Conservation (phyloP, 176 grass and related monocot genomes). For the Tillandsia leiboldiana region DNA sequence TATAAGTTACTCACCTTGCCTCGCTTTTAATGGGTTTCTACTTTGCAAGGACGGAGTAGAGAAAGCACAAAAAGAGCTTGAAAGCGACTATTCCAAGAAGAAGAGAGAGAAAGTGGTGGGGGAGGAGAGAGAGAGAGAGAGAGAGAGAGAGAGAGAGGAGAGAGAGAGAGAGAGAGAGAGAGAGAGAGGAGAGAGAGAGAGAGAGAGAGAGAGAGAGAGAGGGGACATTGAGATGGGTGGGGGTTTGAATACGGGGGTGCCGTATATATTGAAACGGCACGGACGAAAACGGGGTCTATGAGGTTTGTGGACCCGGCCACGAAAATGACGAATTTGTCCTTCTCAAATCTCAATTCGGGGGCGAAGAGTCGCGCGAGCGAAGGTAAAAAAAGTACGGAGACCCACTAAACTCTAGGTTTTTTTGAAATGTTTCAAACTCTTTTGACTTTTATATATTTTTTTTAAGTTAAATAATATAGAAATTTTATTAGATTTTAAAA, state of each 20-base stretch:
- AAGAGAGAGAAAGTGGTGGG: not conserved
- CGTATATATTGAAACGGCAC: too few species aligned
- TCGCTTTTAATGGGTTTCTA: not conserved
- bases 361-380: too few species aligned
- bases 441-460: too few species aligned
- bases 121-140: not conserved
- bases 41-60: not conserved
- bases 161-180: not conserved
- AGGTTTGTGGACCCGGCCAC: not conserved
- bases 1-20: too few species aligned
- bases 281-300: not conserved
- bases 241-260: not conserved
- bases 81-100: not conserved
- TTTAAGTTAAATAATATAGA: too few species aligned
- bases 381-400: too few species aligned
- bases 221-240: constrained; percentile 4
- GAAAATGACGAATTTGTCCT: too few species aligned
- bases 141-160: not conserved
- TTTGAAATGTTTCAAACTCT: too few species aligned
- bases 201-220: not conserved
- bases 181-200: not conserved
- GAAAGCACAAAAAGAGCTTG: not conserved
- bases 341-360: too few species aligned
- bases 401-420: too few species aligned
- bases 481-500: too few species aligned